Conservation (phyloP, 352 stramenopile genomes). For the Phytophthora tentaculata region DNA sequence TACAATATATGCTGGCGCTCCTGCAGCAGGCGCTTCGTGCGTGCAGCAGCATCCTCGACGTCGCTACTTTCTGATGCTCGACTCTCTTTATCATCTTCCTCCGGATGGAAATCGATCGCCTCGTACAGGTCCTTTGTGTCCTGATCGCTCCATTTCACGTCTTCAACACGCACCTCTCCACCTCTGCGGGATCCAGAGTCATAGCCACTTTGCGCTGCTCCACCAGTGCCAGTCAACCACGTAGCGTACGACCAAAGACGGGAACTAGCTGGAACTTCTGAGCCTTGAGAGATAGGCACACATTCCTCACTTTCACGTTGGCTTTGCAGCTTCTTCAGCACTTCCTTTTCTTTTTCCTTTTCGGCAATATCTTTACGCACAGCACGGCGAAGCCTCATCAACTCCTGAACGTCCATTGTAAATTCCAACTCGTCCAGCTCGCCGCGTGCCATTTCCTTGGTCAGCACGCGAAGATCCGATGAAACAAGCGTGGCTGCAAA, state of each 20-base stretch:
- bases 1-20: conserved; percentile 81
- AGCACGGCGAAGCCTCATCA: conserved; percentile 62
- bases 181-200: conserved; percentile 2
- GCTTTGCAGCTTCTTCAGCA: conserved; percentile 39
- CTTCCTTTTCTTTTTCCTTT: conserved; percentile 46
- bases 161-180: conserved; percentile 39
- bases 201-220: conserved; percentile 18
- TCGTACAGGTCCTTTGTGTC: conserved; percentile 83
- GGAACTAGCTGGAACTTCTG: conserved; percentile 44
- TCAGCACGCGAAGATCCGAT: conserved; percentile 39
- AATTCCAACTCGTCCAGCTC: conserved; percentile 78
- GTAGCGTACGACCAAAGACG: conserved; percentile 77
- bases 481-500: conserved; percentile 51
- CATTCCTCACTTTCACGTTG: conserved; percentile 24
- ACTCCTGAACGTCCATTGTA: conserved; percentile 70
- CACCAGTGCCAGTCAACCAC: conserved; percentile 57
- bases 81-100: conserved; percentile 36
- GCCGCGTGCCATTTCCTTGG: conserved; percentile 53
- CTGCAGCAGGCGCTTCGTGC: conserved; percentile 33
- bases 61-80: conserved; percentile 26
- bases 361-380: conserved; percentile 56
- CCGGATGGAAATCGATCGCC: conserved; percentile 82
- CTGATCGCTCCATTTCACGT: conserved; percentile 86
- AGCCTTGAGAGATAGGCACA: conserved; percentile 11
- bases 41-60: conserved; percentile 26